phyloP scores from a whole-genome alignment of 176 grass and related monocot species.

The Triticum aestivum region IWGSC_CS_RefSeq_v2.1 NC_057803.1:31800002-31800501 shows the following conservation, averaged over 20 bases:
- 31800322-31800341: background rate
- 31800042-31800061: no score
- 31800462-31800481: slow-evolving; percentile 49
- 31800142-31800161: background rate
- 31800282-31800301: slow-evolving; percentile 43
- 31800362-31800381: slow-evolving; percentile 52
- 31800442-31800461: slow-evolving; percentile 49
- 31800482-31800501: slow-evolving; percentile 8
- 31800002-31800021: no score
- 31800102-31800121: slow-evolving; percentile 54
- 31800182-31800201: slow-evolving; percentile 27
- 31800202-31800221: slow-evolving; percentile 44
- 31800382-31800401: slow-evolving; percentile 50
- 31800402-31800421: slow-evolving; percentile 46
- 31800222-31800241: slow-evolving; percentile 32
- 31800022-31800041: no score
- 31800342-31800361: background rate
- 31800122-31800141: slow-evolving; percentile 40
- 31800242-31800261: slow-evolving; percentile 60
- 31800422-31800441: slow-evolving; percentile 59
- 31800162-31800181: background rate
- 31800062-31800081: background rate
- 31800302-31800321: slow-evolving; percentile 10
- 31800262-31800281: slow-evolving; percentile 50
- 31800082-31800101: slow-evolving; percentile 62